Base-by-base conservation (phyloP, 768 basidiomycete species). In the Mycena kentingensis region DNA sequence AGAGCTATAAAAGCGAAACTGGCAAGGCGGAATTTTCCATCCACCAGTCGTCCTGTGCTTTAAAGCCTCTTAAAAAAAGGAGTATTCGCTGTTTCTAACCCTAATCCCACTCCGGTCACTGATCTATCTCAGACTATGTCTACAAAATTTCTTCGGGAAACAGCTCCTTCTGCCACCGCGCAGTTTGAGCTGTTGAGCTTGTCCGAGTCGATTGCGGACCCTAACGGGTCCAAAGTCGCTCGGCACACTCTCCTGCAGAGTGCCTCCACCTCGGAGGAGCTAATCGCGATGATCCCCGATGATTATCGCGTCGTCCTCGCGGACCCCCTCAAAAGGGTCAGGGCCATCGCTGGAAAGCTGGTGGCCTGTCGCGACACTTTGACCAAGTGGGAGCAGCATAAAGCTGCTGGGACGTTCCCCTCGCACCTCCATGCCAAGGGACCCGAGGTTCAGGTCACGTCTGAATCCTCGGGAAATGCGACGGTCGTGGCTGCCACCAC, bases 301-400 rank as follows among this genome's bases (percentile, higher is more conserved):
- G 58, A 60, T 15, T 60, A 56, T 52, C 25, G 42, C 16, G 16
- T 34, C 16, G 29, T 54, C 11, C 58, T 60, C 1, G 18, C 24
- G 10, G 54, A 51, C 13, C 54, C 54, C 19, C 50, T 60, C 27
- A 16, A 26, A 3, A 44, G n/a, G 12, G 22, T 60, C 8, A 34
- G 31, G 5, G 0, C 2, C 26, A 29, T 21, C 7, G 37, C 50
- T 29, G 19, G 31, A 18, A 46, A 47, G 34, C 21, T 55, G 18
- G 19, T 7, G 25, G 8, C 25, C 5, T 19, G 27, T 2, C 41
- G 54, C 16, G 22, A 26, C 19, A 55, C 49, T 19, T 22, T 55
- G 15, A 5, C 24, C 13, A 52, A 52, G 26, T 49, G 42, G 42
- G 19, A 35, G 31, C 28, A 19, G 28, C 54, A 55, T 29, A 12